phyloP scores from a whole-genome alignment of 2,329 filamentous ascomycete species.

The Colletotrichum tanaceti region DNA sequence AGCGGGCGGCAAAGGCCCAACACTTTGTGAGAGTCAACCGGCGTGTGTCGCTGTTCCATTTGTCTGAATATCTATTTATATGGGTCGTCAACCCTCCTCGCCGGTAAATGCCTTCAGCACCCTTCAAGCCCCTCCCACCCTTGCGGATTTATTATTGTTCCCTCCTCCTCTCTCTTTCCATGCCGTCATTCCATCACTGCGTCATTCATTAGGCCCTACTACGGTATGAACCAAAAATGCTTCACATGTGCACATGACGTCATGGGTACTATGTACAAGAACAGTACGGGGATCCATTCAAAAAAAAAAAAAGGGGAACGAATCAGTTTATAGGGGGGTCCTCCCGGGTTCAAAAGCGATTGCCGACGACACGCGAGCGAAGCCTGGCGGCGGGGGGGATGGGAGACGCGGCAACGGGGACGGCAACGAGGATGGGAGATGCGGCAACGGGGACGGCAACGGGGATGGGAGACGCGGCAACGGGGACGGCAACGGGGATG shows the following conservation, averaged over 20 bases:
- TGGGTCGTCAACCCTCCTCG: not conserved
- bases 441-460: too few species aligned
- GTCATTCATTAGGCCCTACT: not conserved
- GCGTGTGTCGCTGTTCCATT: not conserved
- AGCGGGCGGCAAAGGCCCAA: not conserved
- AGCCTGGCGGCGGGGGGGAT: slow-evolving; percentile 18
- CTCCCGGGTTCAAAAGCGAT: not conserved
- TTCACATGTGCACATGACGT: slow-evolving; percentile 25
- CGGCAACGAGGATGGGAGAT: too few species aligned
- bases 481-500: too few species aligned
- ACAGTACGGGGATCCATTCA: slow-evolving; percentile 18
- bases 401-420: too few species aligned
- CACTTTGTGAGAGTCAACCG: not conserved
- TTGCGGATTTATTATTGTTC: too few species aligned
- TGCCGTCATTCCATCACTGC: too few species aligned
- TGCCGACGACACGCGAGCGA: slow-evolving; percentile 31
- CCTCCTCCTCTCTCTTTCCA: too few species aligned
- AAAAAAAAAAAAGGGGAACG: not conserved
- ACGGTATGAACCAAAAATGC: not conserved
- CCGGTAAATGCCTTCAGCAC: too few species aligned
- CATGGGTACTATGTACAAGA: slow-evolving; percentile 38
- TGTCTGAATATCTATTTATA: slow-evolving; percentile 5
- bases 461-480: too few species aligned
- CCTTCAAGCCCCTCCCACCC: not conserved
- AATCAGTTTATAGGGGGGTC: not conserved